Evolutionary conservation across 257 asterid species (phyloP).

Genomic region (Capsicum pubescens): DNA sequence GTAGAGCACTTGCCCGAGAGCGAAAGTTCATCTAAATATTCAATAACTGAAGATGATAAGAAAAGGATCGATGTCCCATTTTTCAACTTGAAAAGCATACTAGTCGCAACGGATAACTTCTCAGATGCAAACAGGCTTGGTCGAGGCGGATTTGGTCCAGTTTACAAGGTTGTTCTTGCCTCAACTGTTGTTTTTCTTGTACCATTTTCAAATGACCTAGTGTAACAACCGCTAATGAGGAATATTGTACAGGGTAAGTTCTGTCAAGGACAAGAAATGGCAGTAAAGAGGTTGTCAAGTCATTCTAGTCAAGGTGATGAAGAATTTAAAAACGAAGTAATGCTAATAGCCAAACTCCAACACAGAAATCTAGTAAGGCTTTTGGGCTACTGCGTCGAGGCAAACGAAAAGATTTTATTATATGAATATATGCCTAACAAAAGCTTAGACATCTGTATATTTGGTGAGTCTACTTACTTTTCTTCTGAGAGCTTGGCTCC

Average conservation of each 20-base stretch:
- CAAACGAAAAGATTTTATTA: not conserved
- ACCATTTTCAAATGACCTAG: not conserved
- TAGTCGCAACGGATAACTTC: slow-evolving; percentile 2
- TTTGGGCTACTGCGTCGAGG: slow-evolving; percentile 23
- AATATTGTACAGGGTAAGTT: slow-evolving; percentile 5
- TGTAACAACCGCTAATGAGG: not conserved
- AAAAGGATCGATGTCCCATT: slow-evolving; percentile 4
- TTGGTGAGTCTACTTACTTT: slow-evolving; percentile 17
- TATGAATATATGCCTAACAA: not conserved
- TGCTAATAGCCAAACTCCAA: not conserved
- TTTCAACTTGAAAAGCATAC: slow-evolving; percentile 22
- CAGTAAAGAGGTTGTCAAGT: slow-evolving; percentile 9
- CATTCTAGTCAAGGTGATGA: slow-evolving; percentile 16
- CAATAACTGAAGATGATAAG: slow-evolving; percentile 2
- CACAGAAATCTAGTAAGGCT: not conserved
- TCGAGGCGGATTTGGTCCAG: slow-evolving; percentile 17
- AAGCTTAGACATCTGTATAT: not conserved
- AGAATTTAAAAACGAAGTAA: slow-evolving; percentile 18
- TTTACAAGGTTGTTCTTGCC: not conserved
- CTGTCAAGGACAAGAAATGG: slow-evolving; percentile 6
- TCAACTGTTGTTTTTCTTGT: not conserved
- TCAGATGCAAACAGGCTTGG: slow-evolving; percentile 23
- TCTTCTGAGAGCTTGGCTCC: not conserved
- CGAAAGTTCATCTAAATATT: not conserved
- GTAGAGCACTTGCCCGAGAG: not conserved